These are phyloP conservation scores for Musa schizocarpa DNA, from an alignment of 176 grass and related monocot genomes.

Conservation along the genomic window DNA sequence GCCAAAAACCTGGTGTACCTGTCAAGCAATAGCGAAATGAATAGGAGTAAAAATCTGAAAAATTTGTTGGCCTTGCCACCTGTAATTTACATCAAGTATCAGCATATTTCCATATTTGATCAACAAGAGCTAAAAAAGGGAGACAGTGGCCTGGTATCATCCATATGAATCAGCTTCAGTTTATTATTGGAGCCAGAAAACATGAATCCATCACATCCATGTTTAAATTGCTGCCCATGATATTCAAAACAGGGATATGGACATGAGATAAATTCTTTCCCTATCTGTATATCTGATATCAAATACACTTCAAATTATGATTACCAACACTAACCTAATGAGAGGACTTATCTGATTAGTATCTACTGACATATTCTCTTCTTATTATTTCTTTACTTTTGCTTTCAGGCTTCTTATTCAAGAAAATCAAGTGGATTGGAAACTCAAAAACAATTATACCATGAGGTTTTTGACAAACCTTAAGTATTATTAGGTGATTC, in stretches of 20 bases:
- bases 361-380: neutral
- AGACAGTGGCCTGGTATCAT: conserved; percentile 3
- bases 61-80: conserved; percentile 83
- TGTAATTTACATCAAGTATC: conserved; percentile 23
- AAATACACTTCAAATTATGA: neutral
- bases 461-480: too few relatives aligned
- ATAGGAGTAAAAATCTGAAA: conserved; percentile 85
- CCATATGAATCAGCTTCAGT: neutral
- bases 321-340: neutral
- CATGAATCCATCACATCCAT: too few relatives aligned
- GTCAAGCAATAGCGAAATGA: conserved; percentile 93
- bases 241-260: too few relatives aligned
- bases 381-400: neutral
- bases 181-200: neutral
- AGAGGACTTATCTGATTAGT: neutral
- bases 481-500: too few relatives aligned
- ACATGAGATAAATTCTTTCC: too few relatives aligned
- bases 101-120: neutral
- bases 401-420: neutral
- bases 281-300: neutral
- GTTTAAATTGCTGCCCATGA: too few relatives aligned
- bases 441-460: too few relatives aligned
- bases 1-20: conserved; percentile 44
- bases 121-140: conserved; percentile 15
- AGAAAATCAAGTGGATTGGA: too few relatives aligned